Conservation (phyloP, 192 early-diverging fungal genomes). For the Rhizoclosmatium sp. region DNA sequence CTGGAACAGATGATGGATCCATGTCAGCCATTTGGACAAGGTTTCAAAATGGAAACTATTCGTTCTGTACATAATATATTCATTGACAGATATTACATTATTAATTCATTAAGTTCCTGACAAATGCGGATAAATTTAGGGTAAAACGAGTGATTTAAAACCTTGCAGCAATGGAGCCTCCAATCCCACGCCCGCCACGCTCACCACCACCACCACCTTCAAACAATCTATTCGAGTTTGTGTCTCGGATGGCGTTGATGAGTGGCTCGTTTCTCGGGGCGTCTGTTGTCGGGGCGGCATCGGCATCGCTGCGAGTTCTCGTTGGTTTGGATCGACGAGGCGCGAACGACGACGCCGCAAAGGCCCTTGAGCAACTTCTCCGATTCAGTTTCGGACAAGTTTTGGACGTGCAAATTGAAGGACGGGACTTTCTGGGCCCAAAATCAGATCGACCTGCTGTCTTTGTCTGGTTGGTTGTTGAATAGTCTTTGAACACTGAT, state of each 20-base stretch:
- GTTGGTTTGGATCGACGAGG: neutral
- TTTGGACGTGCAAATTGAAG: neutral
- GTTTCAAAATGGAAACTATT: too few relatives aligned
- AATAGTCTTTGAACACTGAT: neutral
- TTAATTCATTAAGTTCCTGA: too few relatives aligned
- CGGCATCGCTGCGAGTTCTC: neutral
- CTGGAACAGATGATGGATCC: too few relatives aligned
- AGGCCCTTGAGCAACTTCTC: neutral
- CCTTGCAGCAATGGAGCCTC: too few relatives aligned
- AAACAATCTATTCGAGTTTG: too few relatives aligned
- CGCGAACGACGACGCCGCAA: neutral
- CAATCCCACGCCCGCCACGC: too few relatives aligned
- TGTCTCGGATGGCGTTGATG: neutral
- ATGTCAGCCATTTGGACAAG: too few relatives aligned
- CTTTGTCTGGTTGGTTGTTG: constrained; percentile 5
- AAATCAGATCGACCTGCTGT: constrained; percentile 6
- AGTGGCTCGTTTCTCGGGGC: neutral
- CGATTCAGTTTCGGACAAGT: neutral
- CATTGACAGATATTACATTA: too few relatives aligned
- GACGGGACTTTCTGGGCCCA: neutral
- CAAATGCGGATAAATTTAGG: too few relatives aligned
- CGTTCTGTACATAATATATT: too few relatives aligned
- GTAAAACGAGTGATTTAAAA: too few relatives aligned
- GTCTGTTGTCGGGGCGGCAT: neutral
- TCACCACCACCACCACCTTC: too few relatives aligned